These are phyloP conservation scores for Nissolia schottii DNA, from an alignment of 306 rosid species.

Conservation along the genomic window DNA sequence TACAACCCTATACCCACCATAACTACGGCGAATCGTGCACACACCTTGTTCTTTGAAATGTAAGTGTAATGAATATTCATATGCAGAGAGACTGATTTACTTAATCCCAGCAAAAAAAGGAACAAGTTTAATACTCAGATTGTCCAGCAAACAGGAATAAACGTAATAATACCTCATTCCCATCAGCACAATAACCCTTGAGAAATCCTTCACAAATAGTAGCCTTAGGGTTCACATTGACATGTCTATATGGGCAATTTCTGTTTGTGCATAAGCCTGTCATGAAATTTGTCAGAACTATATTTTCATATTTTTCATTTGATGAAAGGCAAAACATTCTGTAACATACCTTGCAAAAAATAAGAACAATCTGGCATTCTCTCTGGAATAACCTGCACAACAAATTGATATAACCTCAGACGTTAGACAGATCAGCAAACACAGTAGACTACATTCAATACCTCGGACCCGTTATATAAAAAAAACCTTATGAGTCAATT, in stretches of 20 bases:
- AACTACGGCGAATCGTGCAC: background rate
- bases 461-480: constrained; percentile 21
- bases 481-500: constrained; percentile 94
- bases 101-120: background rate
- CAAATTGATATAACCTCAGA: constrained; percentile 25
- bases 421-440: constrained; percentile 15
- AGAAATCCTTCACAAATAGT: constrained; percentile 87
- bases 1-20: background rate
- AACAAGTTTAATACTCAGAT: background rate
- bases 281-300: constrained; percentile 48
- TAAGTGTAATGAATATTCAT: background rate
- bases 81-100: background rate
- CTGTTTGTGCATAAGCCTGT: constrained; percentile 89
- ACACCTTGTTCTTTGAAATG: background rate
- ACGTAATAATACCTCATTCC: constrained; percentile 68
- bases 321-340: background rate
- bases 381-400: constrained; percentile 86
- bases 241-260: constrained; percentile 89
- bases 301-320: constrained; percentile 16
- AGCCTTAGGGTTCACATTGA: constrained; percentile 86
- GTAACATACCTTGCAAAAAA: constrained; percentile 75
- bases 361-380: constrained; percentile 96
- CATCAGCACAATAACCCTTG: constrained; percentile 86
- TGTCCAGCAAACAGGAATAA: background rate
- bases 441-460: constrained; percentile 31